A percentile compares a stretch with the other conserved stretches of the same genome.
These are phyloP conservation scores for Calonectria honghensis DNA, from an alignment of 2,329 filamentous ascomycete species.

Conservation along the genomic window DNA sequence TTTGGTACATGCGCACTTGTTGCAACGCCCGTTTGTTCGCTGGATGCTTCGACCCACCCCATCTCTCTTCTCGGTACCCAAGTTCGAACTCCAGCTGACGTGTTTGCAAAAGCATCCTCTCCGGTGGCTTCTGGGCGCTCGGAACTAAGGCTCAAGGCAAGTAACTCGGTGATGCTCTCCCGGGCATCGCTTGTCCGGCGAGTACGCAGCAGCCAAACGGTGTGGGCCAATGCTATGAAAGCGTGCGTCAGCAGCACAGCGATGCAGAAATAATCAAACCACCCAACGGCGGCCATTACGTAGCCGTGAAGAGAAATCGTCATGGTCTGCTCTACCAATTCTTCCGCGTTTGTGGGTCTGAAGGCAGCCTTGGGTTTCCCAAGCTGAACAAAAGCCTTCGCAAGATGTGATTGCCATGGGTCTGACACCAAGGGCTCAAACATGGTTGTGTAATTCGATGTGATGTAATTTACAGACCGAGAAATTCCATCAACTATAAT, in stretches of 20 bases:
- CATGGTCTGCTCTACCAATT: not conserved
- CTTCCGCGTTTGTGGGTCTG: not conserved
- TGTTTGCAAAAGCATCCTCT: not conserved
- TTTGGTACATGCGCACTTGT: no score
- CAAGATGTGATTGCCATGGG: not conserved
- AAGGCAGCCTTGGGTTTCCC: not conserved
- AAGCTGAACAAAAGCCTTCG: not conserved
- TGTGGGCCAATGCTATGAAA: not conserved
- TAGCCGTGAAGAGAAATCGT: not conserved
- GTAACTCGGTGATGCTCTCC: not conserved
- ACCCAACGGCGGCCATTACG: slow-evolving; percentile 1
- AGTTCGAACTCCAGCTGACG: not conserved
- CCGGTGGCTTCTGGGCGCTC: not conserved
- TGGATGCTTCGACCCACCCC: not conserved
- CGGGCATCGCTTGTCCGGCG: not conserved
- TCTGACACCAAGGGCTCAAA: not conserved
- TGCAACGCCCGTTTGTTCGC: no score
- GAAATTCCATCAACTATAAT: not conserved
- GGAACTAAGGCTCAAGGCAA: not conserved
- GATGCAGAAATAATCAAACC: slow-evolving; percentile 5
- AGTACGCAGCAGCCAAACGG: not conserved
- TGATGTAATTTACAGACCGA: not conserved
- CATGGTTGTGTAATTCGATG: not conserved
- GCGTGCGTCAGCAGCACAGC: not conserved
- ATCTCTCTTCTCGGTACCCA: not conserved